Evolutionary conservation across 2,329 filamentous ascomycete species (phyloP), one percentile per base, ranked within the genome.

Genomic region (Trichoderma koningiopsis): DNA sequence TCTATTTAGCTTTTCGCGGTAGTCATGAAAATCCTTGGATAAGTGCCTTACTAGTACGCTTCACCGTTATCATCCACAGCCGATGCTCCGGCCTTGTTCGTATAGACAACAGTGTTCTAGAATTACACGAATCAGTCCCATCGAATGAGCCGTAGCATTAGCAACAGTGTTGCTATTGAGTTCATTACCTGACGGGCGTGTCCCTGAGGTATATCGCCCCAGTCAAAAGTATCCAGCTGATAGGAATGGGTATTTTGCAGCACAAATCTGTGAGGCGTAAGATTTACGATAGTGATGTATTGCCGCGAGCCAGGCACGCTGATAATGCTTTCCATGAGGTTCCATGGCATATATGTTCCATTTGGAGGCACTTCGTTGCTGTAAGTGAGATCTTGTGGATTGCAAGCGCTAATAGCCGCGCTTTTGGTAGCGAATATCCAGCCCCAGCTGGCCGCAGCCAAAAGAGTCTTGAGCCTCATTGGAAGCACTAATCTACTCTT

Each of bases 251-350:
- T 76, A 55, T 70, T 64, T 24, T 72, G 71, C 53, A 77, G 71
- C 14, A 70, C 68, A 70, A 79, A 75, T 19, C 73, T 71, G 49
- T 79, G 75, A 1, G 78, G 78, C 4, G 78, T 79, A 33, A 79
- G 72, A 53, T 79, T 79, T 35, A 79, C 77, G 19, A 79, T 76
- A 2, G 78, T 77, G 61, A 79, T 68, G 69, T 77, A 79, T 43
- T 76, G 76, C 24, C 70, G 74, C 13, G 65, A 56, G n/a, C 70
- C 68, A 19, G 70, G 27, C 22, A 70, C 59, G 13, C n/a, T 60
- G n/a, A 60, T 64, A 2, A 66, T n/a, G n/a, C 13, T 22, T 7
- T 55, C 58, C 8, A 71, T 71, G 14, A 55, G 55, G 16, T 31
- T 31, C 70, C 70, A 71, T n/a, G 66, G 60, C 70, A 71, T 71